phyloP scores from a whole-genome alignment of 192 early-diverging fungal species.

The Pilobolus umbonatus region DNA sequence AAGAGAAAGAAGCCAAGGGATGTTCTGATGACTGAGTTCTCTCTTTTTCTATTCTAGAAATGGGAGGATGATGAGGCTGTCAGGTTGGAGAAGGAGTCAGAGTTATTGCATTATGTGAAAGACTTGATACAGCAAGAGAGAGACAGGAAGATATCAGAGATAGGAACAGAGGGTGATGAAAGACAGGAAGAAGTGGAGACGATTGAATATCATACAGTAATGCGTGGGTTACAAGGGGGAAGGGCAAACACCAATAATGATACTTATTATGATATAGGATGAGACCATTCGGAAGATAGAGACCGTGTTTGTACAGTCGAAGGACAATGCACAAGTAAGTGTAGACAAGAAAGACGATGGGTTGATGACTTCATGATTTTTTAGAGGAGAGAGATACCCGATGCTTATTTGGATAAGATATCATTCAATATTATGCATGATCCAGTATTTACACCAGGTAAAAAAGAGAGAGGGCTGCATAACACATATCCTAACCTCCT shows the following conservation, averaged over 20 bases:
- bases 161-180: conserved; percentile 15
- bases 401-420: conserved; percentile 47
- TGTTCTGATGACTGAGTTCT: neutral
- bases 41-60: conserved; percentile 22
- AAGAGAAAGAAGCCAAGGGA: neutral
- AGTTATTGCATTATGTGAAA: conserved; percentile 59
- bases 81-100: conserved; percentile 50
- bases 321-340: conserved; percentile 38
- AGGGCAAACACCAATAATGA: neutral
- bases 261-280: conserved; percentile 34
- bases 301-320: conserved; percentile 47
- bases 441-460: conserved; percentile 35
- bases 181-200: conserved; percentile 26
- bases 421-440: conserved; percentile 83
- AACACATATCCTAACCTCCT: neutral
- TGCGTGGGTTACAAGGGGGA: conserved; percentile 18
- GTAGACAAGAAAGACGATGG: neutral
- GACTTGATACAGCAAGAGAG: conserved; percentile 57
- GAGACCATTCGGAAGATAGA: conserved; percentile 33
- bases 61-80: conserved; percentile 63
- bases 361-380: neutral
- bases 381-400: conserved; percentile 33
- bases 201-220: conserved; percentile 25
- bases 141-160: conserved; percentile 28
- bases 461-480: neutral